Evolutionary conservation across 805 yeast species (phyloP).

Genomic region (Blastobotrys terrestris): DNA sequence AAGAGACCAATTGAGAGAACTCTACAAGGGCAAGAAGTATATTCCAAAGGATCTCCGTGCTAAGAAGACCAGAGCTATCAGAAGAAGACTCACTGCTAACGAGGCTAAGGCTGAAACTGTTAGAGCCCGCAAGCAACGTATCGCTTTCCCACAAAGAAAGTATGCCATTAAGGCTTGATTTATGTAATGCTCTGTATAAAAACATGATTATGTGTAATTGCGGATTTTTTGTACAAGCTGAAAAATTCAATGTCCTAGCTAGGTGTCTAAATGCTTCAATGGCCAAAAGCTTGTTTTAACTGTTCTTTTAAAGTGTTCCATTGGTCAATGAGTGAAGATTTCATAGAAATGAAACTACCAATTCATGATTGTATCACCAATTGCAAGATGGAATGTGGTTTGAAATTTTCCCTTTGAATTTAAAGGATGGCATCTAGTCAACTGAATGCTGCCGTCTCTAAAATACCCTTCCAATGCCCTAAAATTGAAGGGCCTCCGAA

Average conservation of each 20-base stretch:
- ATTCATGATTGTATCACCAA: too few species aligned
- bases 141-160: constrained; percentile 97
- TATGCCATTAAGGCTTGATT: constrained; percentile 94
- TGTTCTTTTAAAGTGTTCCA: too few species aligned
- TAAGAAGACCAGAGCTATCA: constrained; percentile 99
- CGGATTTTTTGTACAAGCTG: not conserved
- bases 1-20: constrained; percentile 90
- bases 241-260: not conserved
- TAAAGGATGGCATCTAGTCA: too few species aligned
- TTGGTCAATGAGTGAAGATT: too few species aligned
- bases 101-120: constrained; percentile 79
- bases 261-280: too few species aligned
- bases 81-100: constrained; percentile 88
- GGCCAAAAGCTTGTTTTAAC: too few species aligned
- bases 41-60: constrained; percentile 98
- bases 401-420: too few species aligned
- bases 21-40: constrained; percentile 81
- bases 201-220: not conserved
- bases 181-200: constrained; percentile 2
- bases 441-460: too few species aligned
- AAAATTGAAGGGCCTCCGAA: too few species aligned
- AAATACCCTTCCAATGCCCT: too few species aligned
- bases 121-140: constrained; percentile 85
- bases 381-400: too few species aligned
- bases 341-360: too few species aligned